Conservation (phyloP, 1,284 basidiomycete species). For the Heliocybe sulcata region DNA sequence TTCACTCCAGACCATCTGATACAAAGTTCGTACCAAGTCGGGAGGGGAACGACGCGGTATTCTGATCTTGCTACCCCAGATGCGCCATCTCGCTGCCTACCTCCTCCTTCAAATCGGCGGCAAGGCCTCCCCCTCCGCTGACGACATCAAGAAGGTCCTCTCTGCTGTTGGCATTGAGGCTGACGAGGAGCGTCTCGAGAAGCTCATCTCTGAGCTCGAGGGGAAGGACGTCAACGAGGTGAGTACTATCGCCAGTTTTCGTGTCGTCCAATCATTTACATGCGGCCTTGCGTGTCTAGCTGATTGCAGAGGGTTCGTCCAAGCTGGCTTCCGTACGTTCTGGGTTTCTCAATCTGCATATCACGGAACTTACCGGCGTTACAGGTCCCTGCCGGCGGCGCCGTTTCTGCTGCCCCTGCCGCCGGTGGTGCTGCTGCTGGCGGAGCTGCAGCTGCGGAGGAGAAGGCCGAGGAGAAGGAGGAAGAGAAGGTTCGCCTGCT, state of each 20-base stretch:
- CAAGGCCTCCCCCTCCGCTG: conserved; percentile 82
- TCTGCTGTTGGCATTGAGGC: conserved; percentile 84
- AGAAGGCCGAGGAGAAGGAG: conserved; percentile 56
- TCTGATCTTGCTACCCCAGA: conserved; percentile 38
- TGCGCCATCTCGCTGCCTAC: conserved; percentile 98
- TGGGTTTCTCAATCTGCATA: conserved; percentile 14
- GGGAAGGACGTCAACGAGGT: conserved; percentile 89
- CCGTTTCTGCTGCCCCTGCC: conserved; percentile 48
- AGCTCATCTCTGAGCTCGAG: conserved; percentile 87
- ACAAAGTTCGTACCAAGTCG: conserved; percentile 31
- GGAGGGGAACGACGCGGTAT: conserved; percentile 7
- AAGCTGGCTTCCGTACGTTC: conserved; percentile 89
- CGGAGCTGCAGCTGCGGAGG: conserved; percentile 59
- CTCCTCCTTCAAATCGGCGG: conserved; percentile 96
- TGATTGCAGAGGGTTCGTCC: conserved; percentile 89
- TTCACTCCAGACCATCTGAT: conserved; percentile 21
- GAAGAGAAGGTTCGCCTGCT: conserved; percentile 61
- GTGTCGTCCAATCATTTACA: neutral
- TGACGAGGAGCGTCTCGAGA: conserved; percentile 79
- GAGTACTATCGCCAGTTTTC: conserved; percentile 16
- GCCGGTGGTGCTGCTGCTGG: conserved; percentile 56
- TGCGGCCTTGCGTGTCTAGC: conserved; percentile 28
- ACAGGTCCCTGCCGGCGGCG: conserved; percentile 79
- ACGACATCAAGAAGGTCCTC: conserved; percentile 89
- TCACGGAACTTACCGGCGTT: conserved; percentile 17